Base-by-base conservation (phyloP, 768 basidiomycete species). In the Podaxis sp. region DNA sequence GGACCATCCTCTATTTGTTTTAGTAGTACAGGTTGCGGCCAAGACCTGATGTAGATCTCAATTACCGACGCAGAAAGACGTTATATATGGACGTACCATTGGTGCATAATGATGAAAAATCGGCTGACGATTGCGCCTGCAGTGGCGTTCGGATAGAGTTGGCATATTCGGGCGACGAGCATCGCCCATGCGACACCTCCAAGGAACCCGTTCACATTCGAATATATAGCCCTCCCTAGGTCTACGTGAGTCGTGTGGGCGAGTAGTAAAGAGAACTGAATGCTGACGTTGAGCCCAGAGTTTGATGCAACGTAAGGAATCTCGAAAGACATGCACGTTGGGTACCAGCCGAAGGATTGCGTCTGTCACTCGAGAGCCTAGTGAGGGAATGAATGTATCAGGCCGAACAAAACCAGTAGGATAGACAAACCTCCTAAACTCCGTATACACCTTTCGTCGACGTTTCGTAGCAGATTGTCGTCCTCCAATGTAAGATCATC, bases 111-210 rank as follows among this genome's bases (percentile, higher is more conserved):
- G 64, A 96, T 93, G 71, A 98, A 99, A 77, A 99, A 98, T 66
- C 95, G 84, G 77, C 93, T 95, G 71, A 99, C 94, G 65, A 99
- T 95, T 3, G 92, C 93, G 14, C 95, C 94, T 11, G 95, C 93
- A 61, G 88, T 87, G 6, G 94, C 95, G 63, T 89, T 97, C 32
- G 97, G 97, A 73, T 98, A 99, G 57, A 99, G 76, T 70, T 99
- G 97, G 76, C 97, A 99, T 82, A 98, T 95, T 73, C 97, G 88
- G 54, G 97, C 97, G n/a, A 98, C 95, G 42, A 98, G 85, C 80
- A 98, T 91, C 3, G 96, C 93, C 97, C 97, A 99, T 28, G 95
- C 96, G 1, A 98, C 96, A 69, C 97, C 97, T 59, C 97, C 97
- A 35, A 96, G 83, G 73, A 98, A 99, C 18, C 96, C 97, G 67